Evolutionary conservation across 441 rosid species (phyloP).

Genomic region (Adansonia gregorii): DNA sequence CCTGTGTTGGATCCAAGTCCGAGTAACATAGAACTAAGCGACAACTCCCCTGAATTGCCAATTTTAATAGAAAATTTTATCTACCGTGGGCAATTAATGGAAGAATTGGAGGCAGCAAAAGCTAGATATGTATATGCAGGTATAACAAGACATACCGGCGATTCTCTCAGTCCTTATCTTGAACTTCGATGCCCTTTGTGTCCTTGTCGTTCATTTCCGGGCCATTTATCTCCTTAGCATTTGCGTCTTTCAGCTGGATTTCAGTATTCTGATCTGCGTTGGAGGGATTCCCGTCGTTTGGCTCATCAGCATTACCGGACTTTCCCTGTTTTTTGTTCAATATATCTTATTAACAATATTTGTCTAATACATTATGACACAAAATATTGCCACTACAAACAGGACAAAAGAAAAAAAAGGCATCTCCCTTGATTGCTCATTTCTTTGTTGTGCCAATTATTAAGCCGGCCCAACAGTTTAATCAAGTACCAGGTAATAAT

Average conservation of each 20-base stretch:
- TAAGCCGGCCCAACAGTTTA: conserved; percentile 15
- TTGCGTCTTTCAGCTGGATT: conserved; percentile 37
- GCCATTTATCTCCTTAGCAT: conserved; percentile 27
- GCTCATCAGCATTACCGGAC: conserved; percentile 37
- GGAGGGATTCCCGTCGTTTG: conserved; percentile 41
- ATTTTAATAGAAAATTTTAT: too few relatives aligned
- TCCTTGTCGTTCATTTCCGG: conserved; percentile 37
- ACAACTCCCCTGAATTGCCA: conserved; percentile 19
- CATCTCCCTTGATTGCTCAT: neutral
- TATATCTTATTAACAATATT: conserved; percentile 4
- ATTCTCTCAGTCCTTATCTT: conserved; percentile 40
- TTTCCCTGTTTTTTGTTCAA: conserved; percentile 43
- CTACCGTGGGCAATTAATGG: neutral
- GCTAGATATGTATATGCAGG: conserved; percentile 14
- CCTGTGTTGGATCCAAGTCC: too few relatives aligned
- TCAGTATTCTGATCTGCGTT: conserved; percentile 35
- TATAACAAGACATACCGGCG: conserved; percentile 10
- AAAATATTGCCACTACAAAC: neutral
- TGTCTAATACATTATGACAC: neutral
- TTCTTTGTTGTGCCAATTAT: neutral
- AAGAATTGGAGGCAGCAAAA: conserved; percentile 20
- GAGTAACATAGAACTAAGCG: too few relatives aligned
- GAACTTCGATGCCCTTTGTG: conserved; percentile 31
- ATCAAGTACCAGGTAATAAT: neutral
- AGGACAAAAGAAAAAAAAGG: neutral